Evolutionary conservation across 768 basidiomycete species (phyloP), one percentile per base, ranked within the genome.

Genomic region (Boletus insuetus): DNA sequence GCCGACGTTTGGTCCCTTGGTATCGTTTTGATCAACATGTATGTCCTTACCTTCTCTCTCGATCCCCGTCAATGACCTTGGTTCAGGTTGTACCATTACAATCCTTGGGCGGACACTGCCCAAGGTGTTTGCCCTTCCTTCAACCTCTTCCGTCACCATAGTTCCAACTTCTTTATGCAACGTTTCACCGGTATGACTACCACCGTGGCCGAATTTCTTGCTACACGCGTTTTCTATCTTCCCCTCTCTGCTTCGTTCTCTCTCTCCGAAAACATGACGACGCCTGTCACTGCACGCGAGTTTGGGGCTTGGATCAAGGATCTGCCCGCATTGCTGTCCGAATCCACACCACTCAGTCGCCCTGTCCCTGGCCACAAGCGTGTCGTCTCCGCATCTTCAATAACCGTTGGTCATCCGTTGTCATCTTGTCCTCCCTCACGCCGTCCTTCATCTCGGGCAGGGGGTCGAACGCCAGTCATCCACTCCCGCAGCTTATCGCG

Each of bases 1-100:
- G 97, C 97, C 58, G 96, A 99, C 74, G 94, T 99, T 51, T 99
- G 94, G 96, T 98, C 96, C 24, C 81, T 99, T 63, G 96, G 96
- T 58, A 97, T 99, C 70, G 97, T 99, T 61, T 84, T 99, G 64
- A 92, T 99, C 81, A 99, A 99, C 73, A 95, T 98, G 92, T 91
- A 63, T 35, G 85, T 78, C 16, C 43, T 14, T 31, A 6, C 11
- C 19, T 31, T 46, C 26, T 46, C 54, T 54, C 6, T 20, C 17
- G 11, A 12, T 29, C 24, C 19, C 5, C 40, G 12, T 35, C 22
- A 49, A 56, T 60, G 34, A 63, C 51, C 17, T 37, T 55, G 17
- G 45, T 49, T 22, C 63, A 91, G 91, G 91, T 79, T 98, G 69
- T 99, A 98, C 75, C 97, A 99, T 74, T 91, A 82, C 75, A 98